Base-by-base conservation (phyloP, 768 basidiomycete species). In the Stropharia rugosoannulata region DNA sequence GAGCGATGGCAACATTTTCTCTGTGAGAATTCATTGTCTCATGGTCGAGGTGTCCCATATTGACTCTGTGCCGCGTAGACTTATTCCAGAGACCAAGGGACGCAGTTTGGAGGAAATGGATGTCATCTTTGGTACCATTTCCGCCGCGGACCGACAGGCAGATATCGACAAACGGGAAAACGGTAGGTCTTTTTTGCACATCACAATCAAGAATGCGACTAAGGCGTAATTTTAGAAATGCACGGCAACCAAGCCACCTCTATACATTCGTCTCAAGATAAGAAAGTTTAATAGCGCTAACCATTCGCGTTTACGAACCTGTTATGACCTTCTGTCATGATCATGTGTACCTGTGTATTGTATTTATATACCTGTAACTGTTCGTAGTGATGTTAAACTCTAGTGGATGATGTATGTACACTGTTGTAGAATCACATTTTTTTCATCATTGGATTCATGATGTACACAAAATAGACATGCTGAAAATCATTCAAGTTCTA, bases 1-100 rank as follows among this genome's bases (percentile, higher is more conserved):
- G 74, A 35, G 89, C 80, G 15, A 87, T 90, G 85, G 84, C 73
- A 29, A 66, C 75, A 11, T 91, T 93, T 68, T 73, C 88, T 0
- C 65, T 86, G 85, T 89, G 57, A 62, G 80, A 69, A 7, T 45
- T 39, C 11, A 49, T 47, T 22, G n/a, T 22, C 12, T 22, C 22
- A 27, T 16, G 19, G 8, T 57, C 51, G 19, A 9, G 46, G 13
- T 10, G 19, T 29, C 13, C 27, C 4, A 11, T 27, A 32, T 27
- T 40, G 3, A 19, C 16, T 13, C 19, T 42, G 36, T 40, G 46
- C 36, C 9, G 2, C 29, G 5, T 42, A 84, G 82, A 3, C 49
- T 84, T 45, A 79, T 86, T 51, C 85, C 84, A 0, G 85, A 86
- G 65, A 86, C 84, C 13, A 84, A 84, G 60, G 83, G 83, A 4